Base-by-base conservation (phyloP, 2,329 filamentous ascomycete species). In the Botrytis aclada region DNA sequence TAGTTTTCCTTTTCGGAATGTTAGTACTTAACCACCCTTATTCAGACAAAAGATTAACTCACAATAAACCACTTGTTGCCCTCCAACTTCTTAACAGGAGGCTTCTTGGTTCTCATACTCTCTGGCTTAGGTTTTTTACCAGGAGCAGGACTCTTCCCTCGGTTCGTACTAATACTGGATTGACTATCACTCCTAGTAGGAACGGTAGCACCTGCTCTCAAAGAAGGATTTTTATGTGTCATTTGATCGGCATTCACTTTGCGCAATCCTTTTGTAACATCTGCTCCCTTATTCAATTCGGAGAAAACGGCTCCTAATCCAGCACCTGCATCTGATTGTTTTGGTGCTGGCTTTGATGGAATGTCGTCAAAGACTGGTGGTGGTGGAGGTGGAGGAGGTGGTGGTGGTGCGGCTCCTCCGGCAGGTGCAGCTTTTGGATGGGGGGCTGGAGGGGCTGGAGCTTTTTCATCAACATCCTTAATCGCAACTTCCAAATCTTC, bases 221-320 rank as follows among this genome's bases (percentile, higher is more conserved):
- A 86, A 16, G 90, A 89, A 22, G 96, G 96, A 83, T 99, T 99
- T 86, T 98, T 98, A 84, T 99, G 96, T 74, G 96, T 99, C 95
- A 98, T 98, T 82, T 98, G 88, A 71, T 93, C 96, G 81, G 91
- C 92, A 84, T 98, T 95, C 67, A 99, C 96, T 85, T 98, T 99
- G 77, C 93, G 92, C 51, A 99, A 87, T 45, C 93, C 91, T 77
- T 93, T 90, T 6, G 96, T 99, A 74, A 99, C 93, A n/a, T 89
- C 87, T 74, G 93, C 90, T 73, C 96, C 96, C 81, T 92, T 91
- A 84, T 98, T 98, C 70, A 99, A 85, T 77, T 98, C 92, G 58
- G 91, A 92, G 82, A 99, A 99, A 4, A 99, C 94, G 37, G 95
- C 94, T 34, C 90, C 90, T 82, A 97, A 90, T 72, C 95, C 94